Evolutionary conservation across 78 protist genomes (phyloP).

Genomic region (Dictyostelium brefeldianum): DNA sequence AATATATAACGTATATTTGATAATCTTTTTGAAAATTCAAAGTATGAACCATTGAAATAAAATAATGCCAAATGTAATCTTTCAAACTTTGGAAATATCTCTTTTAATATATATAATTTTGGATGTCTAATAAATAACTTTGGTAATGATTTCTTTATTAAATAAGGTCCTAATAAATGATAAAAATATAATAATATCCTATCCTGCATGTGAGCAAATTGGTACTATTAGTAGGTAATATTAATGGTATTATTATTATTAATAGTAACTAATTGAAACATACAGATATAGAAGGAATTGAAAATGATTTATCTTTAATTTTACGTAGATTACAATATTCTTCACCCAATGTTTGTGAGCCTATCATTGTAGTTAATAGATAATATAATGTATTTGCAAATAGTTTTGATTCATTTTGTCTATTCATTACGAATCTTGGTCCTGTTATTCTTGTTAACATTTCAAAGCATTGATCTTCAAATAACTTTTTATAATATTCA

Average conservation of each 20-base stretch:
- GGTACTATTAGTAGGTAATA: no score
- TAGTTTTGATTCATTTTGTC: constrained; percentile 57
- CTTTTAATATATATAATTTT: constrained; percentile 32
- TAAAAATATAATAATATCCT: constrained; percentile 20
- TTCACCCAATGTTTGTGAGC: constrained; percentile 72
- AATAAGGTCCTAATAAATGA: constrained; percentile 53
- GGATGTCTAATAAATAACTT: constrained; percentile 41
- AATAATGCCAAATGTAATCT: constrained; percentile 69
- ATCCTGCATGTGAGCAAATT: constrained; percentile 11
- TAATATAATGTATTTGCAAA: constrained; percentile 23
- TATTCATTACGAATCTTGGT: constrained; percentile 67
- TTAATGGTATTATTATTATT: background rate
- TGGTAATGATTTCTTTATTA: constrained; percentile 38
- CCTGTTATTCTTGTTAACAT: constrained; percentile 56
- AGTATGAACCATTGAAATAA: constrained; percentile 60
- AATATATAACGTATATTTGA: constrained; percentile 67
- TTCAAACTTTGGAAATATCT: constrained; percentile 57
- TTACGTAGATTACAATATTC: constrained; percentile 65
- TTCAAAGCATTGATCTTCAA: constrained; percentile 75
- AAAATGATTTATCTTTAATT: constrained; percentile 52
- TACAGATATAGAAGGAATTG: constrained; percentile 49
- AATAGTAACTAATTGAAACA: background rate
- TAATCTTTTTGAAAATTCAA: constrained; percentile 55
- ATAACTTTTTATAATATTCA: constrained; percentile 58
- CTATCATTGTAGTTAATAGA: constrained; percentile 59